Percentiles rank a stretch among this genome's conserved stretches.
Conservation (phyloP, 2,329 filamentous ascomycete genomes). For the Venturia pyrina region DNA sequence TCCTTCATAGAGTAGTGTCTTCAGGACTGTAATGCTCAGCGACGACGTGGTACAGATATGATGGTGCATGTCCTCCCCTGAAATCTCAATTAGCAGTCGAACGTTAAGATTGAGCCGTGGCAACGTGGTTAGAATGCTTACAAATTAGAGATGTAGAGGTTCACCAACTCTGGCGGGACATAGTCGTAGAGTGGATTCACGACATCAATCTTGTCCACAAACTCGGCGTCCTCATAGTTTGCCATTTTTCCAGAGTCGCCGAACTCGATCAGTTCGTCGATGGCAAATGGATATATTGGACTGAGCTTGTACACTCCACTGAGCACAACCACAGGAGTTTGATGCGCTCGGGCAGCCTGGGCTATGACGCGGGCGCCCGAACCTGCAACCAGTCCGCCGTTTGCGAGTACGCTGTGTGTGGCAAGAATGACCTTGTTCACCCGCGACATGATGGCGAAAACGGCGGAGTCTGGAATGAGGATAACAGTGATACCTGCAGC, state of each 20-base stretch:
- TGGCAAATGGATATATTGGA: slow-evolving; percentile 77
- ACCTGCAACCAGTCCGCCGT: slow-evolving; percentile 76
- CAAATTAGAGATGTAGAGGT: slow-evolving; percentile 80
- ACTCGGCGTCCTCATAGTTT: slow-evolving; percentile 65
- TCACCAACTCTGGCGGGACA: slow-evolving; percentile 63
- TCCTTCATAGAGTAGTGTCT: slow-evolving; percentile 46
- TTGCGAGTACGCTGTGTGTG: slow-evolving; percentile 77
- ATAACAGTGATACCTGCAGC: slow-evolving; percentile 73
- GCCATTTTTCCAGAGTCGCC: slow-evolving; percentile 71
- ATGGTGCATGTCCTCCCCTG: slow-evolving; percentile 58
- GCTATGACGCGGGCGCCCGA: slow-evolving; percentile 78
- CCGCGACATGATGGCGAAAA: slow-evolving; percentile 88
- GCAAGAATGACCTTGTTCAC: slow-evolving; percentile 93
- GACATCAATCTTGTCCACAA: slow-evolving; percentile 69
- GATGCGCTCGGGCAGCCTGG: slow-evolving; percentile 70
- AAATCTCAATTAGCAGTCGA: slow-evolving; percentile 15
- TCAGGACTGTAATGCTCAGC: slow-evolving; percentile 67
- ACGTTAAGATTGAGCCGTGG: slow-evolving; percentile 17
- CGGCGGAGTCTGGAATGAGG: slow-evolving; percentile 70
- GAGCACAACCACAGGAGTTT: slow-evolving; percentile 78
- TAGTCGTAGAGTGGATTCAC: slow-evolving; percentile 75
- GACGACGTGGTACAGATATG: slow-evolving; percentile 63
- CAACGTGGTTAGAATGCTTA: slow-evolving; percentile 33
- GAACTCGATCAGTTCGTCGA: slow-evolving; percentile 74
- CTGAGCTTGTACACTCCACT: slow-evolving; percentile 91